These are phyloP conservation scores for Kondoa subrosea DNA, from an alignment of 768 basidiomycete genomes.

Conservation along the genomic window DNA sequence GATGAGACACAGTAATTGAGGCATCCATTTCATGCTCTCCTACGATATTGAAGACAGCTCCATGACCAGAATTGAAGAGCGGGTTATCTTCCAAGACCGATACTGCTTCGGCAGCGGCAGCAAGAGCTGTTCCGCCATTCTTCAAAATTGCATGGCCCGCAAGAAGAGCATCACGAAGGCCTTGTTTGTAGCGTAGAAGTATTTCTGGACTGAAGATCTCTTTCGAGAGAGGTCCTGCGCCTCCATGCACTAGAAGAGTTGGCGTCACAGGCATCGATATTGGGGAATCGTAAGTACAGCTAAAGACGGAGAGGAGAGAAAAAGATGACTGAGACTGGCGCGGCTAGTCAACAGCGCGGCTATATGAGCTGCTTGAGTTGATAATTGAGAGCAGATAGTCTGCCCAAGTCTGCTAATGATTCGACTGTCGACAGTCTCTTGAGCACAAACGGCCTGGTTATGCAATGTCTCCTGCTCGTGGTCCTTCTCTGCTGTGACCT, in stretches of 20 bases:
- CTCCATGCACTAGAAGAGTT: too few species aligned
- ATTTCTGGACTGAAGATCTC: too few species aligned
- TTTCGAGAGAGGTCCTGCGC: too few species aligned
- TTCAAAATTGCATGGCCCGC: slow-evolving; percentile 50
- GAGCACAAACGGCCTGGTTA: background rate
- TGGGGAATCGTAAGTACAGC: too few species aligned
- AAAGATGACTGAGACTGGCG: too few species aligned
- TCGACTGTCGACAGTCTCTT: too few species aligned
- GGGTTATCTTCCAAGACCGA: slow-evolving; percentile 58
- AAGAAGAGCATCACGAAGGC: slow-evolving; percentile 41
- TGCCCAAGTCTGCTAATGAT: too few species aligned
- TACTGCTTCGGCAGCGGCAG: slow-evolving; percentile 62
- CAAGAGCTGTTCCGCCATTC: slow-evolving; percentile 62
- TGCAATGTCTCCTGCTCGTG: background rate
- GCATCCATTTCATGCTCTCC: slow-evolving; percentile 76
- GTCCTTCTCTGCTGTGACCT: slow-evolving; percentile 13
- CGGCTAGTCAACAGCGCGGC: too few species aligned
- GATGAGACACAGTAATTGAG: slow-evolving; percentile 62
- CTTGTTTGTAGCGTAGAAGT: slow-evolving; percentile 39
- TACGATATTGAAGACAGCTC: slow-evolving; percentile 63
- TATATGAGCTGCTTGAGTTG: too few species aligned
- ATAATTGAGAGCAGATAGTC: too few species aligned
- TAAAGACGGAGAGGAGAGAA: too few species aligned
- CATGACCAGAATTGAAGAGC: slow-evolving; percentile 62
- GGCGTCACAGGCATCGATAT: too few species aligned